Base-by-base conservation (phyloP, 495 filamentous ascomycete species). In the Penicillium dipodomyicola region DNA sequence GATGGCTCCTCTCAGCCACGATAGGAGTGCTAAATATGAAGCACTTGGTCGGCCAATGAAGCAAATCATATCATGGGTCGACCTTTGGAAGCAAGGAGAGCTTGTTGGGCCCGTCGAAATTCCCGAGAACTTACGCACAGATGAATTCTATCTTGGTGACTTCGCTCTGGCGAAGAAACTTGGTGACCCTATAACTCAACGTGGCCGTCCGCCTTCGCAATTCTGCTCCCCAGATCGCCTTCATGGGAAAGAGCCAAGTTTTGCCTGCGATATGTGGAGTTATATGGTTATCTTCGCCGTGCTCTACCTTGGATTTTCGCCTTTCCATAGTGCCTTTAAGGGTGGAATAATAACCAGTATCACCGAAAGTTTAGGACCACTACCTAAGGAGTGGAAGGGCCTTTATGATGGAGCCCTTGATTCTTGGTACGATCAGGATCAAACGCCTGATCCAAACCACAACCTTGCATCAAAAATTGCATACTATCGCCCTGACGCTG, bases 71-170 rank as follows among this genome's bases (percentile, higher is more conserved):
- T 54, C 41, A 40, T 63, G 47, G 43, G 49, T 54, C 32, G 46
- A 63, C 12, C 53, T 64, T n/a, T 56, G 48, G 54, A 59, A 58
- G 47, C 42, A 52, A 32, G 52, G 59, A 37, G 57, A 64, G 53
- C 60, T 64, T 35, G 60, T 64, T 11, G 50, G 53, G 37, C 47
- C 60, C 33, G 43, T 58, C 23, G 19, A 55, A 14, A 7, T 63
- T 32, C 59, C 61, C 12, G 3, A 42, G 27, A 52, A 62, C 39
- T 42, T 67, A 44, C 45, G 58, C 45, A 62, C 72, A 4, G 64
- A 75, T 12, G 73, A 78, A 44, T 80, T 82, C 53, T 84, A 81
- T 65, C 61, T 84, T 57, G 74, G 75, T 27, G 65, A 78, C 37
- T 77, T 86, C 56, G 82, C 83, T 22, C 64, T 84, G 52, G 58